These are phyloP conservation scores for Microcera coccophila DNA, from an alignment of 2,329 filamentous ascomycete genomes.

Conservation along the genomic window DNA sequence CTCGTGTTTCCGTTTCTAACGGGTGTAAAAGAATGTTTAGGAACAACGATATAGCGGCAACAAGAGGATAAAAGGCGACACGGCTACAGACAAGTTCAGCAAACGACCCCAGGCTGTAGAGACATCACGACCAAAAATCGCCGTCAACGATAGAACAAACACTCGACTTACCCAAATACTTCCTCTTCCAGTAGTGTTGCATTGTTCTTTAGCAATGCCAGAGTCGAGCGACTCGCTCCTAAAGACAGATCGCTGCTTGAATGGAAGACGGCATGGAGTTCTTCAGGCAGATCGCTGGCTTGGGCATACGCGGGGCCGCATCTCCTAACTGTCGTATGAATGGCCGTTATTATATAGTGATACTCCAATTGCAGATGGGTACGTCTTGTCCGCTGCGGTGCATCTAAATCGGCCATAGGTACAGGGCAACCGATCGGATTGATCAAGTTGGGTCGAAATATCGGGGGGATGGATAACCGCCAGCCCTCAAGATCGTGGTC, in stretches of 20 bases:
- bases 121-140: too few relatives aligned
- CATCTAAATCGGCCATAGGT: slow-evolving; percentile 24
- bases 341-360: slow-evolving; percentile 49
- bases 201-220: slow-evolving; percentile 41
- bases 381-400: too few relatives aligned
- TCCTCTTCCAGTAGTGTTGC: slow-evolving; percentile 40
- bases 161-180: too few relatives aligned
- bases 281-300: slow-evolving; percentile 16
- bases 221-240: slow-evolving; percentile 51
- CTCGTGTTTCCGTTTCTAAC: slow-evolving; percentile 35
- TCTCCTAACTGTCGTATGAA: slow-evolving; percentile 51
- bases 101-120: not conserved
- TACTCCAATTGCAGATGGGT: slow-evolving; percentile 52
- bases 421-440: slow-evolving; percentile 25
- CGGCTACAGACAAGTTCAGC: not conserved
- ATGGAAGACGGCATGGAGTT: slow-evolving; percentile 42
- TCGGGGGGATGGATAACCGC: slow-evolving; percentile 22
- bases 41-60: slow-evolving; percentile 50
- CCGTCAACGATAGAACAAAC: too few relatives aligned
- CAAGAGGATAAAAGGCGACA: slow-evolving; percentile 52
- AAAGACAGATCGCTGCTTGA: slow-evolving; percentile 51
- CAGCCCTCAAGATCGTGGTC: slow-evolving; percentile 33
- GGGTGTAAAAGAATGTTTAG: slow-evolving; percentile 50
- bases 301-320: slow-evolving; percentile 29
- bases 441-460: slow-evolving; percentile 34